A percentile compares a stretch with the other conserved stretches of the same genome.
Conservation (phyloP, 495 filamentous ascomycete species). For the Trichocladium antarcticum region DNA sequence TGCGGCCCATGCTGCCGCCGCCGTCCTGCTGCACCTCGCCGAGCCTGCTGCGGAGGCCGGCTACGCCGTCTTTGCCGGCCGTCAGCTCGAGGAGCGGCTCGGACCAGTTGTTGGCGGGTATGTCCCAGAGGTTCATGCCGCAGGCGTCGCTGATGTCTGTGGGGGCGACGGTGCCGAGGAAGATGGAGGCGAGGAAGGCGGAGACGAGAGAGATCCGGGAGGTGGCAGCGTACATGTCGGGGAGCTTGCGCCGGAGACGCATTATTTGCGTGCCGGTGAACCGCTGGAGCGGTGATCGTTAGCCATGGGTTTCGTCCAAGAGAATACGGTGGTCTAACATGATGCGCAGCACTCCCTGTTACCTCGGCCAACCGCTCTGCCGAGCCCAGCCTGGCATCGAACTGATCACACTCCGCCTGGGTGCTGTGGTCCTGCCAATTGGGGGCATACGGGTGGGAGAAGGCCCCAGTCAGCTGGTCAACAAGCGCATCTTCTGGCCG, state of each 20-base stretch:
- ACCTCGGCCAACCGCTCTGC: conserved; percentile 57
- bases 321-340: conserved; percentile 45
- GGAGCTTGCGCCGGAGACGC: conserved; percentile 67
- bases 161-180: conserved; percentile 74
- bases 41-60: conserved; percentile 65
- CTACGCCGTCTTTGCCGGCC: conserved; percentile 56
- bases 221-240: conserved; percentile 68
- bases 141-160: conserved; percentile 92
- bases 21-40: conserved; percentile 71
- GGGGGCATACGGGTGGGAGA: conserved; percentile 78
- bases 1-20: conserved; percentile 60
- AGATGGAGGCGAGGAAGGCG: conserved; percentile 85
- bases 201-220: conserved; percentile 85
- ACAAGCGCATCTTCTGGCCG: conserved; percentile 49
- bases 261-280: conserved; percentile 98
- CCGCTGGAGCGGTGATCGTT: conserved; percentile 46
- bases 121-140: conserved; percentile 95
- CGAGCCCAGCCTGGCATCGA: conserved; percentile 59
- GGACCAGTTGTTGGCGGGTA: conserved; percentile 60
- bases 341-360: conserved; percentile 88
- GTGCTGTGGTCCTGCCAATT: conserved; percentile 98
- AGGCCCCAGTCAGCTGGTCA: conserved; percentile 58
- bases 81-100: conserved; percentile 62
- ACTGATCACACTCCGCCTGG: conserved; percentile 78
- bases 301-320: conserved; percentile 8